Conservation (phyloP, 768 basidiomycete genomes). For the Strobilomyces dryophilus region DNA sequence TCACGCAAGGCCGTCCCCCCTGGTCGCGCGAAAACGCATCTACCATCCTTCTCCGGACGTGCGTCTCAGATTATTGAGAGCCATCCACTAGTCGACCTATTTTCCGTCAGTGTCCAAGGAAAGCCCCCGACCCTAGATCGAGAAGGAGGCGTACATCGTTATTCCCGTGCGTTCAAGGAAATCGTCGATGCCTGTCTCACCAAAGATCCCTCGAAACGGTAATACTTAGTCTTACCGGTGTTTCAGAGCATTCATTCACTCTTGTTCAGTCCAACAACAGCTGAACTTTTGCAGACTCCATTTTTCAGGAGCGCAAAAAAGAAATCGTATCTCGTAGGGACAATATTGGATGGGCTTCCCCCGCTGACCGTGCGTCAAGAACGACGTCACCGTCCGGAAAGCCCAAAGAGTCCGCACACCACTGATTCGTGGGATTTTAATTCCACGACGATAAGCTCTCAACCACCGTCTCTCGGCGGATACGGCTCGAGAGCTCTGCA, state of each 20-base stretch:
- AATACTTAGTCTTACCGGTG: slow-evolving; percentile 3
- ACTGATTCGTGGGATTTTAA: slow-evolving; percentile 83
- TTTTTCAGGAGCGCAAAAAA: slow-evolving; percentile 83
- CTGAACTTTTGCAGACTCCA: slow-evolving; percentile 66
- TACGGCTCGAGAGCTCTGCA: slow-evolving; percentile 2
- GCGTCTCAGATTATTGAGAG: slow-evolving; percentile 17
- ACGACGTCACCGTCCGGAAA: slow-evolving; percentile 43
- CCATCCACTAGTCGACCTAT: slow-evolving; percentile 1
- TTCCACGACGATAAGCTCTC: slow-evolving; percentile 40
- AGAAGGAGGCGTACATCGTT: slow-evolving; percentile 65
- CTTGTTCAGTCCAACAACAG: slow-evolving; percentile 65
- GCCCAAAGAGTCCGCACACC: slow-evolving; percentile 41
- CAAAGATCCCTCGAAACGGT: slow-evolving; percentile 83
- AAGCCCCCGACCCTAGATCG: slow-evolving; percentile 75
- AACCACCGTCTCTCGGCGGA: slow-evolving; percentile 12
- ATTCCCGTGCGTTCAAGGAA: slow-evolving; percentile 79
- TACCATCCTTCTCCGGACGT: slow-evolving; percentile 73
- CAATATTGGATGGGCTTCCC: slow-evolving; percentile 71
- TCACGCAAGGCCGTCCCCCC: slow-evolving; percentile 87
- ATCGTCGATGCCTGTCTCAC: slow-evolving; percentile 76
- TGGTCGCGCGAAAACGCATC: slow-evolving; percentile 71
- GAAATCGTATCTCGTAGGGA: slow-evolving; percentile 70
- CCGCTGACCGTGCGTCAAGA: slow-evolving; percentile 73
- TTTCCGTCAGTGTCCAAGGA: slow-evolving; percentile 56
- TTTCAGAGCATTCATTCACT: background rate